Conservation (phyloP, 805 yeast species). For the Millerago galiae region DNA sequence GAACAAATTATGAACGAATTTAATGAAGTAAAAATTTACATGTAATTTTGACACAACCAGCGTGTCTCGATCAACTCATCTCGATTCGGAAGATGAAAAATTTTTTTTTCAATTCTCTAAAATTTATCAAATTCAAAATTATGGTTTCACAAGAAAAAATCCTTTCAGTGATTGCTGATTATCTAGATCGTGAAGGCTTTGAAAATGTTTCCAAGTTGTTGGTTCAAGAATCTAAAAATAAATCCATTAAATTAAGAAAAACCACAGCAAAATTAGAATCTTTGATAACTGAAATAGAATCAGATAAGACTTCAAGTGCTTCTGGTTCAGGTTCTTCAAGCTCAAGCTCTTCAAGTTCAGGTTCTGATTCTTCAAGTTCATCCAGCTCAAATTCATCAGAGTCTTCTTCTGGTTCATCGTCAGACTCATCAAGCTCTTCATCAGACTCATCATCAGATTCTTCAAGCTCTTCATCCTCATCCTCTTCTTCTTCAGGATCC, state of each 20-base stretch:
- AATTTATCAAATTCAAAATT: not conserved
- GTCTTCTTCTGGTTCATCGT: constrained; percentile 6
- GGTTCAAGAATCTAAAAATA: constrained; percentile 16
- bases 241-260: constrained; percentile 10
- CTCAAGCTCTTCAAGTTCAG: constrained; percentile 3
- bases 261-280: constrained; percentile 9
- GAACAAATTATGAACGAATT: constrained; percentile 5
- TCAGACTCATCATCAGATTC: constrained; percentile 10
- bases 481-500: constrained; percentile 19
- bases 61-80: not conserved
- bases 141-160: constrained; percentile 20
- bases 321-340: not conserved
- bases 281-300: not conserved
- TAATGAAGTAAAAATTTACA: too few relatives aligned
- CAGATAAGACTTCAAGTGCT: constrained; percentile 2
- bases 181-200: constrained; percentile 18
- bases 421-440: constrained; percentile 12
- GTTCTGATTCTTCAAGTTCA: not conserved
- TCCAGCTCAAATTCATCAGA: constrained; percentile 14
- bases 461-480: constrained; percentile 15
- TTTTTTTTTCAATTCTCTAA: not conserved
- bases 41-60: not conserved
- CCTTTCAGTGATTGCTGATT: constrained; percentile 18
- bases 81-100: not conserved
- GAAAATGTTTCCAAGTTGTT: constrained; percentile 13